phyloP scores from a whole-genome alignment of 495 filamentous ascomycete genomes.

The Podospora pseudopauciseta region DNA sequence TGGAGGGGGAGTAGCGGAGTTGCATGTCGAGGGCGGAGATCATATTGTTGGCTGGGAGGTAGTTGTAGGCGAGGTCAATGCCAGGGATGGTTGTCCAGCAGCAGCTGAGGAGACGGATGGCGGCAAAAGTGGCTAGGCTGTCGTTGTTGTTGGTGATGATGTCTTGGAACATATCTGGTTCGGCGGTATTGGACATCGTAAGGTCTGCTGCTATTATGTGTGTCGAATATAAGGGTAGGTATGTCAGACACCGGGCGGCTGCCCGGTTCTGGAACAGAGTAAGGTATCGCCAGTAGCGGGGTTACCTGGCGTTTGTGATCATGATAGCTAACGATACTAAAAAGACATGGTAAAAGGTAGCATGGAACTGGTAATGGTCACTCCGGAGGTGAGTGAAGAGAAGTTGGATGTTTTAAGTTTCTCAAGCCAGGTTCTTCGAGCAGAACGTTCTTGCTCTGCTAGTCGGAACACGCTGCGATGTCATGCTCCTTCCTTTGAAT shows the following conservation, averaged over 20 bases:
- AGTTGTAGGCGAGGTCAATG: neutral
- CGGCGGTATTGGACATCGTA: neutral
- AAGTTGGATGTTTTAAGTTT: too few relatives aligned
- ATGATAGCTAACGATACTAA: neutral
- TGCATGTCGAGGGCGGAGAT: constrained; percentile 6
- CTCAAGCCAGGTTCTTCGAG: too few relatives aligned
- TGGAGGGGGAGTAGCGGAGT: neutral
- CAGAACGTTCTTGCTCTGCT: too few relatives aligned
- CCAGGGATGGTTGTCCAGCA: neutral
- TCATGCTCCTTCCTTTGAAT: too few relatives aligned
- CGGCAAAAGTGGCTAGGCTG: neutral
- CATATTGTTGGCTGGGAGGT: neutral
- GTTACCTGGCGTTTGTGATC: neutral
- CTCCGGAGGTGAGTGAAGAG: neutral
- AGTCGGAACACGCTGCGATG: too few relatives aligned
- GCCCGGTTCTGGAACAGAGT: neutral
- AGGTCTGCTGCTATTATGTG: neutral
- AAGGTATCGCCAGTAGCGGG: neutral
- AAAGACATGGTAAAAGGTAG: neutral
- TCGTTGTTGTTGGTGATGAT: neutral
- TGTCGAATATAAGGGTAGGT: neutral
- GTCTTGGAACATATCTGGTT: neutral
- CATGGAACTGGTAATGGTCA: neutral
- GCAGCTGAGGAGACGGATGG: constrained; percentile 7
- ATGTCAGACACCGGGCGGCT: neutral